Evolutionary conservation across 352 stramenopile genomes (phyloP), one percentile per base, ranked within the genome.

Genomic region (Phytophthora rubi): DNA sequence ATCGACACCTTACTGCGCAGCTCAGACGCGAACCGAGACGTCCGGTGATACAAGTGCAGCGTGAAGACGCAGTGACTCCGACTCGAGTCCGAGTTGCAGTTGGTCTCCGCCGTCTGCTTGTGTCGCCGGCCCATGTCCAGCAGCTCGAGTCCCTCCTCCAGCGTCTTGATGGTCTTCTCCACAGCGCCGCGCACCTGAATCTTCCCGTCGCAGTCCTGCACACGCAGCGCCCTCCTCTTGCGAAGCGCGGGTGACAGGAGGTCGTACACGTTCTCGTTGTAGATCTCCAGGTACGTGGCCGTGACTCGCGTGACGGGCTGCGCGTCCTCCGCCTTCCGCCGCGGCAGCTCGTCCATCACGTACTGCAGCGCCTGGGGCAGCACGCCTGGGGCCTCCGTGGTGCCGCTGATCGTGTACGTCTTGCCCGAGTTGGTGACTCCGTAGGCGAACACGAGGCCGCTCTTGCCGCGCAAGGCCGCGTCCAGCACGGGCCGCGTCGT

Each of bases 341-440:
- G 73, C 39, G 77, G 84, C 28, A 96, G 67, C 44, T 93, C 70
- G 15, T 85, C 59, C 71, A 95, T 89, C 44, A 96, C 64, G 57
- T 79, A 83, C 70, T 83, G 63, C 23, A 98, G 74, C 8, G 92
- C 77, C 42, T 92, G 82, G 10, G 94, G 94, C 28, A 98, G 73
- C 37, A 98, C 80, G 18, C 94, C 94, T 0, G 89, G 89, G 1
- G 88, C 78, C 6, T 81, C 68, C 3, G 83, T 80, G 1, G 82
- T 94, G 26, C 98, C 98, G 53, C 98, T 94, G 47, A 99, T 98
- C 8, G 97, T 99, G 76, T 99, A 97, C 15, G 97, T 99, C 75
- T 99, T 99, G 42, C 98, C 98, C 4, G 98, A 98, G 72, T 99
- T 99, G 6, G 98, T 99, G 56, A 99, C 97, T 57, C 98, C 98